Percentiles rank a stretch among this genome's conserved stretches.
phyloP scores from a whole-genome alignment of 257 asterid genomes.

The Solanum chiquidenum region DNA sequence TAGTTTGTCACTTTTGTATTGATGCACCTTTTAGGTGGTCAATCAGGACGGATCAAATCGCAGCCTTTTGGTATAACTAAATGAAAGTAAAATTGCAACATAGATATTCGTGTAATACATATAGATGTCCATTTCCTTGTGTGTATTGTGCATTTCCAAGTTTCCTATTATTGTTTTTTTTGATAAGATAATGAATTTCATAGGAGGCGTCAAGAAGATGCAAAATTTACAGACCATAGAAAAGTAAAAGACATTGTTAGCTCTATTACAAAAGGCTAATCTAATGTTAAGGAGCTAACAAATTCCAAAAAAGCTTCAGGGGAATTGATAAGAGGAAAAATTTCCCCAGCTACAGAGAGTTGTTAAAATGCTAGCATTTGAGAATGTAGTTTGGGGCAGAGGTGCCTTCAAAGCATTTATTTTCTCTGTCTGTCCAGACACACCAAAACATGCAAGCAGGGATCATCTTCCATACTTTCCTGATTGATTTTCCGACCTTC shows the following conservation, averaged over 20 bases:
- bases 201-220: not conserved
- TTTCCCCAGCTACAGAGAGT: not conserved
- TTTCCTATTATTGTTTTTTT: not conserved
- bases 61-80: not conserved
- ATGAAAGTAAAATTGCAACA: not conserved
- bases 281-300: not conserved
- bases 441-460: not conserved
- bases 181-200: not conserved
- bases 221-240: not conserved
- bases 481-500: not conserved
- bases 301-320: not conserved
- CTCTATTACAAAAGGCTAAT: not conserved
- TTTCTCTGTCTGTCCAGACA: not conserved
- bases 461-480: not conserved
- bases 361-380: not conserved
- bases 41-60: not conserved
- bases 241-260: not conserved
- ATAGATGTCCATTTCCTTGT: not conserved
- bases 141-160: not conserved
- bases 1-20: not conserved
- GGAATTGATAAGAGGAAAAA: not conserved
- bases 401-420: not conserved
- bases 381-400: not conserved
- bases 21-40: not conserved
- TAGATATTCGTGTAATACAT: not conserved